phyloP scores from a whole-genome alignment of 2,329 filamentous ascomycete genomes.

The Lojkania enalia region DNA sequence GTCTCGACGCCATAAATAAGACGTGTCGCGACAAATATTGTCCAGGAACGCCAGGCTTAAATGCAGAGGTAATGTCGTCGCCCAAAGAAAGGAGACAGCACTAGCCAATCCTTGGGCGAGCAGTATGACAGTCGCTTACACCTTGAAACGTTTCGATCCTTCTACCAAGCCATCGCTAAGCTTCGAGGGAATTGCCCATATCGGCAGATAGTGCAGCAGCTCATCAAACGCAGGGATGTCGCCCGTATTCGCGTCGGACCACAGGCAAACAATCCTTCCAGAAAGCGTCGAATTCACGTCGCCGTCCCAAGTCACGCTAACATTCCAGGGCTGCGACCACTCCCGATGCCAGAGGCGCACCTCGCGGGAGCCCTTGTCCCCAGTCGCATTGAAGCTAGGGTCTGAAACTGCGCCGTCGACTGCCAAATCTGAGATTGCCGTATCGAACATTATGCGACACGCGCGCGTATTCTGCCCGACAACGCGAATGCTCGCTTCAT shows the following conservation, averaged over 20 bases:
- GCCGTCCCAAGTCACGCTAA: conserved; percentile 69
- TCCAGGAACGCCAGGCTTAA: conserved; percentile 33
- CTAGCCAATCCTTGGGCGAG: conserved; percentile 29
- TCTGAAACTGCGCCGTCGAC: conserved; percentile 66
- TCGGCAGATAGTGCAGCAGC: conserved; percentile 71
- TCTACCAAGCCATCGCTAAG: conserved; percentile 77
- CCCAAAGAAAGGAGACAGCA: conserved; percentile 34
- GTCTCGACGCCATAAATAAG: conserved; percentile 26
- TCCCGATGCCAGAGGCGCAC: conserved; percentile 81
- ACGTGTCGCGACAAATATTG: conserved; percentile 26
- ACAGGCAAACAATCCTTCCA: conserved; percentile 75
- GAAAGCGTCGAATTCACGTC: conserved; percentile 38
- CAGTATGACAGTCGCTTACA: conserved; percentile 25
- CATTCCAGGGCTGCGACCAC: conserved; percentile 76
- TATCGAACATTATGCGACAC: conserved; percentile 74
- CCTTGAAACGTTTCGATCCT: conserved; percentile 68
- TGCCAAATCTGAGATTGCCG: conserved; percentile 65
- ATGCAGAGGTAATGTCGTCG: conserved; percentile 39
- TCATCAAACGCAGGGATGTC: conserved; percentile 85
- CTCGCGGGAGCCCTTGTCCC: conserved; percentile 65
- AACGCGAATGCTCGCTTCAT: conserved; percentile 66
- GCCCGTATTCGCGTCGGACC: conserved; percentile 81
- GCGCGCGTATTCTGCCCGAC: conserved; percentile 74
- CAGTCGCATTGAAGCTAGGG: conserved; percentile 66
- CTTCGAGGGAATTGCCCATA: conserved; percentile 80